Conservation (phyloP, 2,329 filamentous ascomycete genomes). For the Penicillium digitatum region DNA sequence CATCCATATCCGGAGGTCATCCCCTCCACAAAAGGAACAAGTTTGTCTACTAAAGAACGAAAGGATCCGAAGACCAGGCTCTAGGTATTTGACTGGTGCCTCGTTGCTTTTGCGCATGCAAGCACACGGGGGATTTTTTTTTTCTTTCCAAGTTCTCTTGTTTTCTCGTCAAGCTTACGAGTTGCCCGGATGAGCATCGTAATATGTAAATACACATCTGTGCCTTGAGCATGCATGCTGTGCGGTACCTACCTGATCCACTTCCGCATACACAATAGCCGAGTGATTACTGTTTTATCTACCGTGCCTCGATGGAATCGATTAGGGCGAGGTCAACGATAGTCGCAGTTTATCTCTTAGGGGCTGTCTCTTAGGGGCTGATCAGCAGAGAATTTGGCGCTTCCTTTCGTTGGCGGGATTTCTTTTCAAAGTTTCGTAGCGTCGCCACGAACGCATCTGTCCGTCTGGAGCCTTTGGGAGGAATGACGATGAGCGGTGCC, state of each 20-base stretch:
- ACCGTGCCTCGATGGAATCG: neutral
- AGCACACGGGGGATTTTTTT: neutral
- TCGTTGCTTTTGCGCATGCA: neutral
- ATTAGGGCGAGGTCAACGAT: neutral
- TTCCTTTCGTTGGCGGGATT: neutral
- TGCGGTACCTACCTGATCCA: neutral
- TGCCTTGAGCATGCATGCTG: neutral
- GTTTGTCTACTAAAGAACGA: neutral
- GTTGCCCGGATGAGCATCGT: neutral
- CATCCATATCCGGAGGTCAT: neutral
- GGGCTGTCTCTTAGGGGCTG: neutral
- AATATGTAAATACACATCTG: neutral
- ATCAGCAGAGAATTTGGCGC: neutral
- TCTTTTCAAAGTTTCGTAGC: neutral
- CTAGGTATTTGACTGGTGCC: neutral
- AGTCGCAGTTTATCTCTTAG: neutral
- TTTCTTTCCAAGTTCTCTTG: neutral
- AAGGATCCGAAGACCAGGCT: neutral
- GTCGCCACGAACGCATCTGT: neutral
- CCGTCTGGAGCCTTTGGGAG: neutral
- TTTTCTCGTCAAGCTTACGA: neutral
- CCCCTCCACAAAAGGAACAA: neutral
- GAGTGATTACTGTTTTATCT: conserved; percentile 3
- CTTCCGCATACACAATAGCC: neutral
- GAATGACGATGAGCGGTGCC: neutral